Evolutionary conservation across 164 flowering plant species (phyloP).

Genomic region (Umbilicus rupestris): DNA sequence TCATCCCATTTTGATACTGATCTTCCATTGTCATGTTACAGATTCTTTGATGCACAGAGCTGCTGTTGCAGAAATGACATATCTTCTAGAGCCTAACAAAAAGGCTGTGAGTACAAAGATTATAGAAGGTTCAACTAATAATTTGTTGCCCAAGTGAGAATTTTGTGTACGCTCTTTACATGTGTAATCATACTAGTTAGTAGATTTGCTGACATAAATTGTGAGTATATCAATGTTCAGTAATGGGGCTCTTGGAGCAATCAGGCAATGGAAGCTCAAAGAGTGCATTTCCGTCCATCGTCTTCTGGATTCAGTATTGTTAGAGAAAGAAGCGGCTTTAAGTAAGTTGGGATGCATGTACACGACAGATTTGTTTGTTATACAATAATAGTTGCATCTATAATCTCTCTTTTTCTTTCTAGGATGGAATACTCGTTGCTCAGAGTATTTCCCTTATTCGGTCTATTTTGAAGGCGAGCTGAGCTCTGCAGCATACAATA

Average conservation of each 20-base stretch:
- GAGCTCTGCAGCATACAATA: slow-evolving; percentile 48
- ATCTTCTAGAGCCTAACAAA: slow-evolving; percentile 58
- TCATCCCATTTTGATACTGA: neutral
- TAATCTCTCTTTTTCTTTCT: slow-evolving; percentile 15
- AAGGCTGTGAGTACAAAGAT: slow-evolving; percentile 62
- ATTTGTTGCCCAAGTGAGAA: slow-evolving; percentile 33
- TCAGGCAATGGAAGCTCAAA: slow-evolving; percentile 64
- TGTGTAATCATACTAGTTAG: neutral
- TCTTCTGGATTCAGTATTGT: slow-evolving; percentile 41
- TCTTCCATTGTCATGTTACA: slow-evolving; percentile 21
- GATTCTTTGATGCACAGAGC: slow-evolving; percentile 97
- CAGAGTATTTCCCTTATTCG: slow-evolving; percentile 74
- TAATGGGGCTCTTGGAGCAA: slow-evolving; percentile 51
- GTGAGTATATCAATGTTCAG: slow-evolving; percentile 21
- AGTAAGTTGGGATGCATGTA: slow-evolving; percentile 39
- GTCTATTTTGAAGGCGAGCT: slow-evolving; percentile 65
- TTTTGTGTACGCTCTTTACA: neutral
- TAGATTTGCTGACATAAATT: neutral
- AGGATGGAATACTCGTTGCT: slow-evolving; percentile 86
- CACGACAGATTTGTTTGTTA: neutral
- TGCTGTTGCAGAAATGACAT: slow-evolving; percentile 80
- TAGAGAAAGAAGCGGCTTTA: slow-evolving; percentile 59
- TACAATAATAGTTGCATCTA: neutral
- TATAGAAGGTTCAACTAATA: slow-evolving; percentile 65
- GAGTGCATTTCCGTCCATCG: slow-evolving; percentile 76